Evolutionary conservation across 306 rosid genomes (phyloP).

Genomic region (Argentina anserina): DNA sequence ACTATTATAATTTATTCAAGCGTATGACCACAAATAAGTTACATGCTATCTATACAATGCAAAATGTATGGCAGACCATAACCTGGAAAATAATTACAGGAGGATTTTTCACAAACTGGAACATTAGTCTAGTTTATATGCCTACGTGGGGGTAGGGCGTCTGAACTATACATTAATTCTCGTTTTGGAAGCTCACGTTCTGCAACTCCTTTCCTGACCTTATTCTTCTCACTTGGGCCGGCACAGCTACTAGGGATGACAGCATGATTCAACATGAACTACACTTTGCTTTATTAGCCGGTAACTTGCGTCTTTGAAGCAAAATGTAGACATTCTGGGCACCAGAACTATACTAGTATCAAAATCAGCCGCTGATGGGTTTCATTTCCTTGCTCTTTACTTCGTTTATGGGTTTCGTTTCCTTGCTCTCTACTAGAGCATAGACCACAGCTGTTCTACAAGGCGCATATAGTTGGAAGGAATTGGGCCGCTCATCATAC

Average conservation of each 20-base stretch:
- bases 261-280: not conserved
- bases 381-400: conserved; percentile 5
- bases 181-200: not conserved
- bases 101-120: conserved; percentile 9
- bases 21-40: not conserved
- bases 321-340: not conserved
- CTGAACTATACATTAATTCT: not conserved
- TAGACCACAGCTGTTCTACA: conserved; percentile 79
- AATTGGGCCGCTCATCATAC: conserved; percentile 65
- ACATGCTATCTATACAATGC: conserved; percentile 9
- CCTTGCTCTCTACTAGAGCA: conserved; percentile 36
- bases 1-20: not conserved
- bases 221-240: not conserved
- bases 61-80: conserved; percentile 1
- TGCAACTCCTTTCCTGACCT: not conserved
- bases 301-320: not conserved
- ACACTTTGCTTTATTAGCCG: conserved; percentile 7
- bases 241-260: not conserved
- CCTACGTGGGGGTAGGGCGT: not conserved
- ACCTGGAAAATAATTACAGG: conserved; percentile 3
- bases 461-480: conserved; percentile 75
- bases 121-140: not conserved
- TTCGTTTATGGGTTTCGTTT: not conserved
- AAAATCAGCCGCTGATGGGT: conserved; percentile 31
- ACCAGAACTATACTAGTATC: not conserved